phyloP scores from a whole-genome alignment of 352 stramenopile species.

The Phytopythium aichiense region DNA sequence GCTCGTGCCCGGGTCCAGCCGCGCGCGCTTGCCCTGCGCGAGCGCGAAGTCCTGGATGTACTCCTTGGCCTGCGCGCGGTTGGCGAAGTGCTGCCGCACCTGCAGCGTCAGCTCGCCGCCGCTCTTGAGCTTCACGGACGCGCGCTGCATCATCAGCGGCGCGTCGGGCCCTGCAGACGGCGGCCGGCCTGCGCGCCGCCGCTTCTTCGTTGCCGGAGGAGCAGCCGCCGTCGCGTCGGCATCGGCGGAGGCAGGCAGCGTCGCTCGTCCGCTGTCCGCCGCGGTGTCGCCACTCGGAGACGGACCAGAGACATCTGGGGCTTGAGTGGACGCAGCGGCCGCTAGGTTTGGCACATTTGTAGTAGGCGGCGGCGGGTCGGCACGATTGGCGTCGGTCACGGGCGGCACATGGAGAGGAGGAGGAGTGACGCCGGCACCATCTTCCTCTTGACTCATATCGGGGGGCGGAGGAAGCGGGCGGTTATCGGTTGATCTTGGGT shows the following conservation, averaged over 20 bases:
- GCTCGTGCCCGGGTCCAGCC: constrained; percentile 29
- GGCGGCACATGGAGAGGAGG: no score
- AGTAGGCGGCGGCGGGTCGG: no score
- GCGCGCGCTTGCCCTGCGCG: constrained; percentile 38
- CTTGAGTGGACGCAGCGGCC: no score
- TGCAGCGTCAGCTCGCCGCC: constrained; percentile 27
- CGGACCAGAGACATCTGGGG: no score
- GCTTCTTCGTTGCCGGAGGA: constrained; percentile 14
- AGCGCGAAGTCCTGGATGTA: constrained; percentile 49
- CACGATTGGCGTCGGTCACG: no score
- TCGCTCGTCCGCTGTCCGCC: not conserved
- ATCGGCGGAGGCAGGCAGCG: no score
- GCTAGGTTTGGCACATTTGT: no score
- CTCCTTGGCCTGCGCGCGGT: constrained; percentile 28
- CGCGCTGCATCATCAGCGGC: constrained; percentile 16
- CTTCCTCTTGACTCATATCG: not conserved
- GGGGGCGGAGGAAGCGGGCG: not conserved
- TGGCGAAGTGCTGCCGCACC: constrained; percentile 30
- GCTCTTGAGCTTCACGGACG: constrained; percentile 23
- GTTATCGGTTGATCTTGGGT: constrained; percentile 2
- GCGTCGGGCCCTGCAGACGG: not conserved
- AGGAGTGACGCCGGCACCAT: no score
- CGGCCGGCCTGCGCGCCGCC: constrained; percentile 9
- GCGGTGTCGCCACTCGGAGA: no score
- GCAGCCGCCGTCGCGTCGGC: not conserved